These are phyloP conservation scores for Saccharomycopsis sp. DNA, from an alignment of 805 yeast genomes.

Conservation along the genomic window DNA sequence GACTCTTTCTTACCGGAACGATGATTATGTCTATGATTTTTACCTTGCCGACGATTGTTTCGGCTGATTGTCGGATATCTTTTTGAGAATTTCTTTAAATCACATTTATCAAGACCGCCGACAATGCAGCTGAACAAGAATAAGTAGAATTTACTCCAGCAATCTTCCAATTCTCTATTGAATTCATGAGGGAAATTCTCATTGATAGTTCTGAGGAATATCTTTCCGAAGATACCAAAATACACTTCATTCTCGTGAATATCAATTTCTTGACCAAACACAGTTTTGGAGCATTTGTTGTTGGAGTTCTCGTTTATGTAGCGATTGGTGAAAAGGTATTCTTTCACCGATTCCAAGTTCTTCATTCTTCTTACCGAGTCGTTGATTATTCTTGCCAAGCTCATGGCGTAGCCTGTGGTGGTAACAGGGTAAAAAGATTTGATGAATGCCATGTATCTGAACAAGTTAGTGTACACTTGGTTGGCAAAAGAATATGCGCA, in stretches of 20 bases:
- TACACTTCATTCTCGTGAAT: slow-evolving; percentile 15
- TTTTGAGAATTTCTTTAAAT: neutral
- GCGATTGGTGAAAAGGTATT: neutral
- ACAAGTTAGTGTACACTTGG: slow-evolving; percentile 19
- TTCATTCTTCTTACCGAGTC: slow-evolving; percentile 1
- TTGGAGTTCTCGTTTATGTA: neutral
- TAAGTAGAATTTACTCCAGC: slow-evolving; percentile 18
- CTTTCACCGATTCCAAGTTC: neutral
- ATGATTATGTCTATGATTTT: neutral
- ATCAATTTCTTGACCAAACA: slow-evolving; percentile 5
- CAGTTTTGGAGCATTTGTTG: neutral
- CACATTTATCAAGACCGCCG: slow-evolving; percentile 15
- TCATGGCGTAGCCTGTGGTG: neutral
- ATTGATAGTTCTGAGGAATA: slow-evolving; percentile 19
- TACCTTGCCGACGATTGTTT: neutral
- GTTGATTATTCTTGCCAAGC: neutral
- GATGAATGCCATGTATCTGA: slow-evolving; percentile 12
- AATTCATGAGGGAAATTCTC: slow-evolving; percentile 19
- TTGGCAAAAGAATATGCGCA: slow-evolving; percentile 18
- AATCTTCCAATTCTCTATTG: slow-evolving; percentile 9
- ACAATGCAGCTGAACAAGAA: slow-evolving; percentile 20
- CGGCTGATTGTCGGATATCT: neutral
- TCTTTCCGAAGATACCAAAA: slow-evolving; percentile 17
- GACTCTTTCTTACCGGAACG: neutral
- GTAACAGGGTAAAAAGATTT: slow-evolving; percentile 1